Base-by-base conservation (phyloP, 805 yeast genomes). In the Candida loeiensis region DNA sequence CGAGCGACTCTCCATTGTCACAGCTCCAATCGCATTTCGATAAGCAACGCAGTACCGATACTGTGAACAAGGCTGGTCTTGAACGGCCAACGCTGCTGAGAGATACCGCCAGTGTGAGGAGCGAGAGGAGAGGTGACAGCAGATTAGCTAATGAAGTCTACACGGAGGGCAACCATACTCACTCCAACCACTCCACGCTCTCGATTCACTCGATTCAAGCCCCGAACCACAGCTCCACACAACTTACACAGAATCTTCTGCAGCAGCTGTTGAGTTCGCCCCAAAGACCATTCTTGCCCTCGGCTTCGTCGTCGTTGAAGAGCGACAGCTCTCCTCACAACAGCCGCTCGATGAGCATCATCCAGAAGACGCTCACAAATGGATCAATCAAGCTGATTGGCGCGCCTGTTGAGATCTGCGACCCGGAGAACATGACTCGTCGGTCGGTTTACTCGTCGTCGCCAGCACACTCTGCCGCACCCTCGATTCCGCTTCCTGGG, bases 21-120 rank as follows among this genome's bases (percentile, higher is more conserved):
- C 52, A 46, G 26, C 41, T 47, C 13, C 48, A 47, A 14, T 26
- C 42, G n/a, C 48, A 47, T 28, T 45, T 43, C 38, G 39, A 34
- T 4, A 30, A 30, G 33, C 33, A 17, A 13, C 20, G 33, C 14
- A 30, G 33, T 11, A 30, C 33, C 9, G 33, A 30, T 11, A 30
- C 33, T n/a, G 33, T 30, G 13, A 30, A 30, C 13, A 30, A 13
- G 15, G 21, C 21, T 4, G 33, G 33, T 18, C 33, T 30, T 16
- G 21, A 30, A 7, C 6, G 13, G 8, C 17, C 16, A 12, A n/a
- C 18, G 20, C 37, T 14, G 20, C 20, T 17, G 5, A 24, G 17
- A 28, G 32, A 28, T 7, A 18, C 18, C 9, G 16, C 32, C n/a
- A 28, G 17, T 7, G 15, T 28, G 15, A 28, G 13, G 18, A 28